Evolutionary conservation across 805 yeast species (phyloP).

Genomic region (Yamadazyma phyllophila): DNA sequence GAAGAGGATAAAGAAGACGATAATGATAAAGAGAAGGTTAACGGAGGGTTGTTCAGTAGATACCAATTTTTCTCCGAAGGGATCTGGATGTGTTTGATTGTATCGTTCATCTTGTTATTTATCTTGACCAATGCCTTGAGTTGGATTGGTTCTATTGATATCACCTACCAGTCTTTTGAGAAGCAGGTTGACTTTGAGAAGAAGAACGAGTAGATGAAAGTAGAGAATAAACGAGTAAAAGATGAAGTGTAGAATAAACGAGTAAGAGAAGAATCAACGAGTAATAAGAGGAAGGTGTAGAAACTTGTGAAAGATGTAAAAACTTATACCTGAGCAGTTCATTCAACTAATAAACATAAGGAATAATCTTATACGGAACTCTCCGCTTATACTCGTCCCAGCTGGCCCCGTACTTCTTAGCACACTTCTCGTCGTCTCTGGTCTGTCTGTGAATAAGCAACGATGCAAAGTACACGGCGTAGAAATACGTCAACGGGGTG

Average conservation of each 20-base stretch:
- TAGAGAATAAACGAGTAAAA: background rate
- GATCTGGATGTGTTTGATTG: conserved; percentile 70
- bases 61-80: conserved; percentile 80
- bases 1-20: background rate
- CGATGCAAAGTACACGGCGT: conserved; percentile 76
- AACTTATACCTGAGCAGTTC: background rate
- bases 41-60: conserved; percentile 44
- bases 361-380: conserved; percentile 90
- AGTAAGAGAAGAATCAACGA: too few species aligned
- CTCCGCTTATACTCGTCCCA: conserved; percentile 79
- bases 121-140: conserved; percentile 61
- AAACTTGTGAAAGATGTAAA: too few species aligned
- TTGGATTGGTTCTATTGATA: conserved; percentile 70
- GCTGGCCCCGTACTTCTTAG: conserved; percentile 75
- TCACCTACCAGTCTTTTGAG: conserved; percentile 81
- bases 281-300: too few species aligned
- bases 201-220: conserved; percentile 37
- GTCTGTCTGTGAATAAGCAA: conserved; percentile 83
- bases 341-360: conserved; percentile 65
- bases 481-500: conserved; percentile 85
- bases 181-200: conserved; percentile 56
- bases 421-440: conserved; percentile 91
- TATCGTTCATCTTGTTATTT: conserved; percentile 55
- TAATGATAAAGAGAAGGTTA: background rate
- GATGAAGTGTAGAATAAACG: too few species aligned